A percentile compares a stretch with the other conserved stretches of the same genome.
Evolutionary conservation across 2,329 filamentous ascomycete species (phyloP).

Genomic region (Colletotrichum shisoi): DNA sequence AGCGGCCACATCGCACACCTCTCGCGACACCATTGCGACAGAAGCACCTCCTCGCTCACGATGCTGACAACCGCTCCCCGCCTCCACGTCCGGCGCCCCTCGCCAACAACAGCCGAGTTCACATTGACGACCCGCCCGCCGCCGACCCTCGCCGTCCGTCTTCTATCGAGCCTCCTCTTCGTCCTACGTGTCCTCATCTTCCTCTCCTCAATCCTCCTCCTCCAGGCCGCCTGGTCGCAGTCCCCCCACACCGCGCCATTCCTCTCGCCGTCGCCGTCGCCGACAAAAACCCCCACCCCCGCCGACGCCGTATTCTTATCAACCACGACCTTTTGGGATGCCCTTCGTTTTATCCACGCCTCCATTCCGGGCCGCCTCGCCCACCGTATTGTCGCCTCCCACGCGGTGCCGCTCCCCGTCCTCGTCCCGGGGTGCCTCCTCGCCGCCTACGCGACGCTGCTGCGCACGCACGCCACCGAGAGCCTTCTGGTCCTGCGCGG

Average conservation of each 20-base stretch:
- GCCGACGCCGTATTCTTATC: slow-evolving; percentile 17
- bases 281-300: slow-evolving; percentile 7
- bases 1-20: not conserved
- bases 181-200: slow-evolving; percentile 54
- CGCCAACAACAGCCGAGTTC: slow-evolving; percentile 90
- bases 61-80: slow-evolving; percentile 71
- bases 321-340: slow-evolving; percentile 42
- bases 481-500: slow-evolving; percentile 87
- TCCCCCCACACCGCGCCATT: slow-evolving; percentile 44
- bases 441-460: slow-evolving; percentile 56
- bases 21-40: not conserved
- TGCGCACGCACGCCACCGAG: slow-evolving; percentile 70
- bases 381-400: slow-evolving; percentile 44
- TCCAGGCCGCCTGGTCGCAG: slow-evolving; percentile 58
- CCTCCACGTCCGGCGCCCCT: slow-evolving; percentile 72
- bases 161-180: slow-evolving; percentile 56
- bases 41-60: slow-evolving; percentile 32
- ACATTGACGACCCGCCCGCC: slow-evolving; percentile 82
- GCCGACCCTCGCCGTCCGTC: slow-evolving; percentile 56
- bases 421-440: slow-evolving; percentile 50
- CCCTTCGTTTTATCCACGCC: slow-evolving; percentile 43
- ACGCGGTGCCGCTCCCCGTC: slow-evolving; percentile 50
- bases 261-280: slow-evolving; percentile 20
- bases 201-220: slow-evolving; percentile 52
- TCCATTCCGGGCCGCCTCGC: slow-evolving; percentile 49